phyloP scores from a whole-genome alignment of 2,329 filamentous ascomycete species.

The Anthostomella pinea region DNA sequence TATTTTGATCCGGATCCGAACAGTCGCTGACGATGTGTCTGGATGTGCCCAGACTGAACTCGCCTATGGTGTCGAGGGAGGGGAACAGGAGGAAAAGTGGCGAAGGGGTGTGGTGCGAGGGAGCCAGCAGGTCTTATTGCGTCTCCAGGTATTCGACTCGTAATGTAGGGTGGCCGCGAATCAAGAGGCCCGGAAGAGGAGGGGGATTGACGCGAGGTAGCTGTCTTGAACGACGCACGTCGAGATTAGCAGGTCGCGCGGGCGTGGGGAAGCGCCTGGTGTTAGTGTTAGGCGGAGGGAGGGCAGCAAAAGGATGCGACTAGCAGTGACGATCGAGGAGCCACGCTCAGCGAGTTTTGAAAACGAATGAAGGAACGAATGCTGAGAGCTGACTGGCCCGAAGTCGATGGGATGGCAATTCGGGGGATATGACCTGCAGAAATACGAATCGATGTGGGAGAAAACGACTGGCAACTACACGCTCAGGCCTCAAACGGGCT shows the following conservation, averaged over 20 bases:
- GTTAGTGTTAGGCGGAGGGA: conserved; percentile 18
- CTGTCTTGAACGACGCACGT: conserved; percentile 28
- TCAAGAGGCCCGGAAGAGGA: conserved; percentile 21
- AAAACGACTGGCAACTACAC: conserved; percentile 19
- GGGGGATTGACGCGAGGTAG: conserved; percentile 20
- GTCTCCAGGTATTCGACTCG: conserved; percentile 9
- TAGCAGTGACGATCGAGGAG: background rate
- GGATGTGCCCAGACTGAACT: conserved; percentile 3
- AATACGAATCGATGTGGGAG: background rate
- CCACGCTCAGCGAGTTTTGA: background rate
- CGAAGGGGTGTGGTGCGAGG: conserved; percentile 26
- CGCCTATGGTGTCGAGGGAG: conserved; percentile 14
- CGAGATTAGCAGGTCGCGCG: conserved; percentile 24
- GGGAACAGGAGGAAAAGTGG: conserved; percentile 30
- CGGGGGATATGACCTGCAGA: conserved; percentile 6
- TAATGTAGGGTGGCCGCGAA: conserved; percentile 29
- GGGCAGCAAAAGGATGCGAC: background rate
- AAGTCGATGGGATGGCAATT: conserved; percentile 1
- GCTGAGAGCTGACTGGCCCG: conserved; percentile 4
- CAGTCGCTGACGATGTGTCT: conserved; percentile 4
- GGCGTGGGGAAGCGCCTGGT: conserved; percentile 25
- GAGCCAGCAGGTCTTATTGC: conserved; percentile 34
- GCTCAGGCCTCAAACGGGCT: conserved; percentile 25
- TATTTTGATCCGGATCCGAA: conserved; percentile 24
- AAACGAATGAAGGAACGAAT: conserved; percentile 4